Percentiles rank a stretch among this genome's conserved stretches.
phyloP scores from a whole-genome alignment of 2,329 filamentous ascomycete species.

The Aureobasidium melanogenum region DNA sequence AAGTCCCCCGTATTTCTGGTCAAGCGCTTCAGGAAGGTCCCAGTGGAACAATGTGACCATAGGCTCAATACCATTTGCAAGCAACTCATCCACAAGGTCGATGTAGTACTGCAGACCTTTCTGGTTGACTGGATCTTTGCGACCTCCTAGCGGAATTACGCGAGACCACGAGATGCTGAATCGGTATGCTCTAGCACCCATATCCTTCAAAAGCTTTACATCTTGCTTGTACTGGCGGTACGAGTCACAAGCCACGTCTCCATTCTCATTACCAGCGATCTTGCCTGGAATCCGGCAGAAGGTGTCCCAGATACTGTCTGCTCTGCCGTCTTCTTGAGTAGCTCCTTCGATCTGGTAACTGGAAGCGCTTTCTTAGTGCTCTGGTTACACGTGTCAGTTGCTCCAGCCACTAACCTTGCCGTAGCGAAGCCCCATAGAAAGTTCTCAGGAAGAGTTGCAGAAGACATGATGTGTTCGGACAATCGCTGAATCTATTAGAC shows the following conservation, averaged over 20 bases:
- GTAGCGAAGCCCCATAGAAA: conserved; percentile 59
- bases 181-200: conserved; percentile 67
- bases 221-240: conserved; percentile 74
- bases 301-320: conserved; percentile 81
- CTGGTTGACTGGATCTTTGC: conserved; percentile 68
- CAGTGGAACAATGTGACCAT: conserved; percentile 85
- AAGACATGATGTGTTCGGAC: neutral
- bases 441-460: conserved; percentile 20
- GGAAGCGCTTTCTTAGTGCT: conserved; percentile 4
- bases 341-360: conserved; percentile 87
- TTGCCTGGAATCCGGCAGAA: conserved; percentile 76
- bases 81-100: conserved; percentile 68
- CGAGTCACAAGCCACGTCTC: conserved; percentile 74
- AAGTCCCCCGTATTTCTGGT: conserved; percentile 73
- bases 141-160: conserved; percentile 73
- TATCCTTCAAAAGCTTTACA: conserved; percentile 64
- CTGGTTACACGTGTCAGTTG: neutral
- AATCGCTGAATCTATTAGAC: neutral
- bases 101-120: conserved; percentile 69
- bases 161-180: conserved; percentile 80
- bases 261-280: conserved; percentile 68
- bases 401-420: conserved; percentile 34
- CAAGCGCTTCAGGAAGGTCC: conserved; percentile 71
- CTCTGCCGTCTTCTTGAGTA: conserved; percentile 64
- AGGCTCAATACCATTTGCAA: conserved; percentile 67